A percentile compares a stretch with the other conserved stretches of the same genome.
These are phyloP conservation scores for Glonium stellatum DNA, from an alignment of 495 filamentous ascomycete genomes.

Conservation along the genomic window DNA sequence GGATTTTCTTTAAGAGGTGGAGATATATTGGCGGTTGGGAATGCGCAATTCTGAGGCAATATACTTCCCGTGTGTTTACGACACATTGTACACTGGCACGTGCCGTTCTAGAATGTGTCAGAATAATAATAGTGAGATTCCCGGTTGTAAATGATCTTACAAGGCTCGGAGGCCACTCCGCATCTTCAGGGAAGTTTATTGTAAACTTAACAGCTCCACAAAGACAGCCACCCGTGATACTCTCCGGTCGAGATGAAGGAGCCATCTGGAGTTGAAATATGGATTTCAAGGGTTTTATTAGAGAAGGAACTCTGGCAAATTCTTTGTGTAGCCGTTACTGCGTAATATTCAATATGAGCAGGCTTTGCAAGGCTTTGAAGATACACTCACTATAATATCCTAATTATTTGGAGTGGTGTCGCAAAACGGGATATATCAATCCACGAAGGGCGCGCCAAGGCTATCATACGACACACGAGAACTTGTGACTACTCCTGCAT, in stretches of 20 bases:
- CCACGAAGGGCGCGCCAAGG: background rate
- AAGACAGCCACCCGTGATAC: conserved; percentile 37
- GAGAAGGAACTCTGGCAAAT: too few species aligned
- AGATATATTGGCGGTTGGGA: conserved; percentile 28
- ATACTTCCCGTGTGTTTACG: conserved; percentile 38
- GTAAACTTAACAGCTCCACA: conserved; percentile 38
- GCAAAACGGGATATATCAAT: background rate
- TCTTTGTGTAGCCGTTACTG: too few species aligned
- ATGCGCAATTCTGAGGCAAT: conserved; percentile 28
- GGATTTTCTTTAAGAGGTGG: conserved; percentile 23
- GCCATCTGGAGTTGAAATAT: background rate
- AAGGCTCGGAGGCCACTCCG: conserved; percentile 33
- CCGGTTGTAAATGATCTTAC: background rate
- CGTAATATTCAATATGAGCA: too few species aligned
- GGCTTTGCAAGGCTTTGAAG: too few species aligned
- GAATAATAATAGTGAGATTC: background rate
- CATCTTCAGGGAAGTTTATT: conserved; percentile 32
- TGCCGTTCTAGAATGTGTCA: conserved; percentile 22
- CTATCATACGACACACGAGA: background rate
- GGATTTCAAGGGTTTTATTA: background rate
- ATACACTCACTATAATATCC: too few species aligned
- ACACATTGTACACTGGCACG: conserved; percentile 44
- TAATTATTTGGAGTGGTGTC: too few species aligned
- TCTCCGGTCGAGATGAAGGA: background rate
- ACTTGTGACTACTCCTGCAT: too few species aligned